Percentiles rank a stretch among this genome's conserved stretches.
Evolutionary conservation across 768 basidiomycete species (phyloP).

Genomic region (Boletus sensibilis): DNA sequence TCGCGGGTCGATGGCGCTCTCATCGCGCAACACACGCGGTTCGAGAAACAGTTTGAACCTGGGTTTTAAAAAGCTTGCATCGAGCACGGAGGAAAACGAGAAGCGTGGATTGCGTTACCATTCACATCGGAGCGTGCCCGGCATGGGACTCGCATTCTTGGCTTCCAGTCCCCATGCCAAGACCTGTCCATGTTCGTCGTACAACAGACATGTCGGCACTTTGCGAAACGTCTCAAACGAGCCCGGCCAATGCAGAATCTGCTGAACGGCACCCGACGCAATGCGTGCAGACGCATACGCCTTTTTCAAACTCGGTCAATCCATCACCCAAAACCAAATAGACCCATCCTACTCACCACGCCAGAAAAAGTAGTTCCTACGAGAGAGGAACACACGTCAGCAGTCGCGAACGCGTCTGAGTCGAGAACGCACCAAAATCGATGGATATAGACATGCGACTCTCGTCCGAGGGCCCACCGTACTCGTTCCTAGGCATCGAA

Average conservation of each 20-base stretch:
- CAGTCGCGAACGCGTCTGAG: too few relatives aligned
- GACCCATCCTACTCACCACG: slow-evolving; percentile 53
- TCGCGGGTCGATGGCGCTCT: slow-evolving; percentile 68
- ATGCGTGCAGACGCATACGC: slow-evolving; percentile 87
- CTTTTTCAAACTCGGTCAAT: slow-evolving; percentile 27
- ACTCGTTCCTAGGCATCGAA: slow-evolving; percentile 17
- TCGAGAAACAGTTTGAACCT: slow-evolving; percentile 89
- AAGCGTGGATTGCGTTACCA: slow-evolving; percentile 36
- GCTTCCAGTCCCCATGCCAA: slow-evolving; percentile 87
- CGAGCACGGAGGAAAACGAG: background rate
- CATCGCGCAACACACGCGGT: slow-evolving; percentile 74
- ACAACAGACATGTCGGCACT: slow-evolving; percentile 81
- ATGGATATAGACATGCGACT: slow-evolving; percentile 82
- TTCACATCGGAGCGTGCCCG: slow-evolving; percentile 60
- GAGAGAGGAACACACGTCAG: background rate
- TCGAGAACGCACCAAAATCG: slow-evolving; percentile 62
- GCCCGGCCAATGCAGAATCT: slow-evolving; percentile 85
- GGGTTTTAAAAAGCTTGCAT: background rate
- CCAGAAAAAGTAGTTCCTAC: slow-evolving; percentile 86
- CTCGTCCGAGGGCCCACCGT: slow-evolving; percentile 46
- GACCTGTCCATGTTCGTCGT: slow-evolving; percentile 70
- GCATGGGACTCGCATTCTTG: slow-evolving; percentile 70
- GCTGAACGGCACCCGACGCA: slow-evolving; percentile 73
- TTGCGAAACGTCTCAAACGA: slow-evolving; percentile 86
- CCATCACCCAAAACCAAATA: background rate